Base-by-base conservation (phyloP, 345 rosid genomes). In the Sisymbrium altissimum region DNA sequence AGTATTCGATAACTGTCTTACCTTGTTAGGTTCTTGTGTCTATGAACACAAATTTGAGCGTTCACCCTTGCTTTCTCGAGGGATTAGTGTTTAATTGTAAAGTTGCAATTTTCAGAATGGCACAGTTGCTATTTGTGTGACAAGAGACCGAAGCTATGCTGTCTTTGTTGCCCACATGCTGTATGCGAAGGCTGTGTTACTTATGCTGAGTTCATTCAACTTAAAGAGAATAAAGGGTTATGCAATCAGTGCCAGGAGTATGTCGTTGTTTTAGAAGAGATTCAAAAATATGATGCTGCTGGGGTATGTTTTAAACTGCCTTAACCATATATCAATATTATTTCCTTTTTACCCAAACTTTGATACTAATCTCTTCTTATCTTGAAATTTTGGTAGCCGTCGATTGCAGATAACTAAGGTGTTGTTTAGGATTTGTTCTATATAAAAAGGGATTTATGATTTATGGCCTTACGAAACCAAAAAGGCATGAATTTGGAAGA, bases 101-200 rank as follows among this genome's bases (percentile, higher is more conserved):
- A 53, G 1, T 25, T 50, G 41, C 57, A 18, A 44, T 39, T 56
- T 64, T 64, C 80, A 77, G 80, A 21, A 43, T 64, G 80, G 67
- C 80, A 77, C 80, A 70, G 5, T 6, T 77, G 80, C 76, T 77
- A 77, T 48, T 7, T 77, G 67, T 77, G 80, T 77, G 9, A 6
- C 39, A 77, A 48, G 68, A 36, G 7, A 48, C 62, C 80, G 10
- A 77, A 64, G 63, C 72, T 56, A 4, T 44, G 4, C 6, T 64
- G 80, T 44, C 33, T 70, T 9, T 77, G 76, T 64, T 77, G 80
- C 55, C 61, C 76, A 13, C 30, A 55, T 71, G 66, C 76, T 64
- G 61, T 77, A 38, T 77, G 80, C 56, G 66, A 64, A 64, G 55
- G 55, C 46, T 77, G 80, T 70, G 32, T 30, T 30, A 38, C 54